A percentile compares a stretch with the other conserved stretches of the same genome.
Conservation (phyloP, 768 basidiomycete genomes). For the Megacollybia marginata region DNA sequence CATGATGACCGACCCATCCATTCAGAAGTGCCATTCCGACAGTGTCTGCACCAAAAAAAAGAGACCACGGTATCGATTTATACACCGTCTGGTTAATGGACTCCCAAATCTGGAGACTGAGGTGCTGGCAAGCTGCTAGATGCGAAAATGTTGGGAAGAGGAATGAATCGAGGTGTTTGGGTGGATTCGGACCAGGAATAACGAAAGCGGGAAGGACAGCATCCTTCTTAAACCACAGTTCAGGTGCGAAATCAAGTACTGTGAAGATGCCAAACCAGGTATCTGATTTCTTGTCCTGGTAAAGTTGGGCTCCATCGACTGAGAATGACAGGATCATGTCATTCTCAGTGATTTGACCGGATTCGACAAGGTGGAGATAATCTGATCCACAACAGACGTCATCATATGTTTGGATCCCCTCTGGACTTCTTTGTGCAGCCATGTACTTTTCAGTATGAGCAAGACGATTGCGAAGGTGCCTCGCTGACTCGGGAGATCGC, state of each 20-base stretch:
- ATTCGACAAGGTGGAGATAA: slow-evolving; percentile 4
- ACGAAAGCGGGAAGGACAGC: slow-evolving; percentile 21
- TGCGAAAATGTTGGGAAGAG: slow-evolving; percentile 25
- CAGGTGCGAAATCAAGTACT: slow-evolving; percentile 21
- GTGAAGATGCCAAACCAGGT: slow-evolving; percentile 31
- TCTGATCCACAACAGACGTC: slow-evolving; percentile 9
- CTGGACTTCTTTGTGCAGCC: too few species aligned
- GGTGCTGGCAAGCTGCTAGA: slow-evolving; percentile 9
- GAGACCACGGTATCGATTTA: background rate
- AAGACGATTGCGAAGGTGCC: background rate
- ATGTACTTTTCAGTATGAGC: too few species aligned
- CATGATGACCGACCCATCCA: background rate
- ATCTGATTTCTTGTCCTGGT: slow-evolving; percentile 23
- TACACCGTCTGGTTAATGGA: background rate
- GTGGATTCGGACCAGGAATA: slow-evolving; percentile 26
- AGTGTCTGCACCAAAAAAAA: background rate
- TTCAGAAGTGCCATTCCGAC: background rate
- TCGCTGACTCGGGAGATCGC: slow-evolving; percentile 5
- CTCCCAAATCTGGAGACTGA: background rate
- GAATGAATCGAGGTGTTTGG: slow-evolving; percentile 22
- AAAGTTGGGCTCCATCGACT: slow-evolving; percentile 34
- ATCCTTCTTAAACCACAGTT: slow-evolving; percentile 25
- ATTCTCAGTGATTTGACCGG: slow-evolving; percentile 4
- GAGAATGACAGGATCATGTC: slow-evolving; percentile 29
- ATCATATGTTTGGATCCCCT: background rate